phyloP scores from a whole-genome alignment of 495 filamentous ascomycete genomes.

The Penicillium simplicissimum region DNA sequence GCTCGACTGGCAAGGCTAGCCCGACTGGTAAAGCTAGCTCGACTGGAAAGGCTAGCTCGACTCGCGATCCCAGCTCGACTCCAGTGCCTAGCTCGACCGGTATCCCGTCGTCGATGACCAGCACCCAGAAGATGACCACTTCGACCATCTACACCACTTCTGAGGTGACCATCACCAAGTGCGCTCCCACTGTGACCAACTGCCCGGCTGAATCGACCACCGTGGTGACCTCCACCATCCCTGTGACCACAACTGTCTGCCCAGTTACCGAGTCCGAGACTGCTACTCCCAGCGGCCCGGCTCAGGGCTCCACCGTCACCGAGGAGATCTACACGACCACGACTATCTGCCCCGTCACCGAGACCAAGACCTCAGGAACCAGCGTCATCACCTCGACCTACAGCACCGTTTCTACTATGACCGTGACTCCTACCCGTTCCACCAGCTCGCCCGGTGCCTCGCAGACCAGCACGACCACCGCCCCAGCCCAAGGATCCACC shows the following conservation, averaged over 20 bases:
- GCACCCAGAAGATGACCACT: slow-evolving; percentile 42
- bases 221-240: slow-evolving; percentile 56
- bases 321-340: background rate
- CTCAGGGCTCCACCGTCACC: slow-evolving; percentile 1
- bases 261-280: slow-evolving; percentile 2
- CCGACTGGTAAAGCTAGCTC: background rate
- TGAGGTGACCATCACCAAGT: slow-evolving; percentile 58
- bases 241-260: slow-evolving; percentile 38
- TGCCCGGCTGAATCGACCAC: slow-evolving; percentile 54
- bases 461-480: no score
- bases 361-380: background rate
- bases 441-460: background rate
- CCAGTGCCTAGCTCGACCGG: background rate
- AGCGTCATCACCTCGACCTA: background rate
- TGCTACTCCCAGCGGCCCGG: background rate
- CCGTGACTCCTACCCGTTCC: background rate
- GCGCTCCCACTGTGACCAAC: slow-evolving; percentile 56
- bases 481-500: background rate
- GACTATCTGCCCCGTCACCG: slow-evolving; percentile 7
- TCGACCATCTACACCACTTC: slow-evolving; percentile 62
- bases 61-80: background rate
- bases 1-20: background rate
- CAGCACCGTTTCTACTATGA: slow-evolving; percentile 6
- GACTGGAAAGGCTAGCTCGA: background rate
- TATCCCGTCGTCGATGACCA: slow-evolving; percentile 13